Percentiles rank a stretch among this genome's conserved stretches.
These are phyloP conservation scores for Mycena maculata DNA, from an alignment of 768 basidiomycete species.

Conservation along the genomic window DNA sequence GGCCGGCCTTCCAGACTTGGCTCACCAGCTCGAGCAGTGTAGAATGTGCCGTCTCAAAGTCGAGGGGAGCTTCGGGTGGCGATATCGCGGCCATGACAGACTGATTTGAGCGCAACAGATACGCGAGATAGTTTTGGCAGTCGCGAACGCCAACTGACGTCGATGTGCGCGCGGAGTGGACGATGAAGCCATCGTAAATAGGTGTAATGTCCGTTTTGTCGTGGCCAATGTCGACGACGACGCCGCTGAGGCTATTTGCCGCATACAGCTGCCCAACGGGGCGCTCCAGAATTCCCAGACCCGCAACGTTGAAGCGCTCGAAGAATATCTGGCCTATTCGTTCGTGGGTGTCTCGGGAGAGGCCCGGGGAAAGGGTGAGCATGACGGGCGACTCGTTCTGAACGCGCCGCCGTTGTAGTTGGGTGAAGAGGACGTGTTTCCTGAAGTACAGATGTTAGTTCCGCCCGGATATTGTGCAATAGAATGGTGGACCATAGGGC, in stretches of 20 bases:
- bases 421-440: conserved; percentile 86
- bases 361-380: conserved; percentile 73
- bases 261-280: conserved; percentile 89
- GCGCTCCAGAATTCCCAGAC: conserved; percentile 82
- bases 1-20: conserved; percentile 71
- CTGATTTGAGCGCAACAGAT: conserved; percentile 77
- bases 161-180: conserved; percentile 64
- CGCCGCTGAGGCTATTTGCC: conserved; percentile 73
- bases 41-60: conserved; percentile 58
- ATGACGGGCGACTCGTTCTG: conserved; percentile 92
- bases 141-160: conserved; percentile 75
- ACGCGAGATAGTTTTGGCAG: conserved; percentile 81
- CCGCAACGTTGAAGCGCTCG: conserved; percentile 91
- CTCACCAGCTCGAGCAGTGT: conserved; percentile 73
- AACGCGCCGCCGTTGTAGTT: conserved; percentile 78
- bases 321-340: conserved; percentile 87
- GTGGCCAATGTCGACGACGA: conserved; percentile 86
- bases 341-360: conserved; percentile 77
- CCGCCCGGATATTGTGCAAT: conserved; percentile 19
- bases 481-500: conserved; percentile 80
- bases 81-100: conserved; percentile 69
- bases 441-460: conserved; percentile 53
- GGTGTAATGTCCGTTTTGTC: conserved; percentile 82
- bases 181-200: conserved; percentile 77
- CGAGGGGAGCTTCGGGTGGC: conserved; percentile 60